These are phyloP conservation scores for Rubroboletus pulcherrimus DNA, from an alignment of 768 basidiomycete species.

Conservation along the genomic window DNA sequence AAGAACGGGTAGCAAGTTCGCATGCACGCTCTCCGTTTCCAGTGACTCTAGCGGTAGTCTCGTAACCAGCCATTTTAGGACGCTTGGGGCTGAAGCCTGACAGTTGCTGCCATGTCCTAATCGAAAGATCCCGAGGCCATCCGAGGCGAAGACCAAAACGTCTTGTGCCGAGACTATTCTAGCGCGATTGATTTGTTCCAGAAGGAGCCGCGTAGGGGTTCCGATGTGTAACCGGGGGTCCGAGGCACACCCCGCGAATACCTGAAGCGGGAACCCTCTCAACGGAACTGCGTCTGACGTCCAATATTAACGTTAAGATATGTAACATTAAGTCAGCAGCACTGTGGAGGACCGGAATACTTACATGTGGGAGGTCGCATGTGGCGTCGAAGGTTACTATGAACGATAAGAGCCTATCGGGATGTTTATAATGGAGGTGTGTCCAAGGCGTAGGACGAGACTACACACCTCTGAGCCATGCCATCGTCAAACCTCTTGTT, in stretches of 20 bases:
- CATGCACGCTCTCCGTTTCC: background rate
- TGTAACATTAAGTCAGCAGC: background rate
- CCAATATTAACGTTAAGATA: background rate
- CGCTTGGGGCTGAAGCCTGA: too few species aligned
- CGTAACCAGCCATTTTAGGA: too few species aligned
- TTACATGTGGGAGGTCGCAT: background rate
- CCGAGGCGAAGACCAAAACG: too few species aligned
- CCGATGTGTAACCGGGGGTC: background rate
- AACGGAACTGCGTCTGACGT: background rate
- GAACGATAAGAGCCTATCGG: background rate
- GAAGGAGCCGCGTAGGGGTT: background rate
- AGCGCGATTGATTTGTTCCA: background rate
- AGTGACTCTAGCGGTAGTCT: too few species aligned
- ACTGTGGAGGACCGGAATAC: background rate
- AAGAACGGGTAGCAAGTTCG: background rate
- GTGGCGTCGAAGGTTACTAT: constrained; percentile 1
- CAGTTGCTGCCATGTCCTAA: too few species aligned
- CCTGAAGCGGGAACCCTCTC: background rate
- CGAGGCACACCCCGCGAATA: background rate
- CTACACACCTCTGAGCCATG: constrained; percentile 10
- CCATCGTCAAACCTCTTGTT: constrained; percentile 8
- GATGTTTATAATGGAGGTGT: constrained; percentile 12
- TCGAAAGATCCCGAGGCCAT: too few species aligned
- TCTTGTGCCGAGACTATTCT: background rate
- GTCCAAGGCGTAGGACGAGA: background rate